Evolutionary conservation across 208 protist species (phyloP), one percentile per base, ranked within the genome.

Genomic region (Naegleria fowleri): DNA sequence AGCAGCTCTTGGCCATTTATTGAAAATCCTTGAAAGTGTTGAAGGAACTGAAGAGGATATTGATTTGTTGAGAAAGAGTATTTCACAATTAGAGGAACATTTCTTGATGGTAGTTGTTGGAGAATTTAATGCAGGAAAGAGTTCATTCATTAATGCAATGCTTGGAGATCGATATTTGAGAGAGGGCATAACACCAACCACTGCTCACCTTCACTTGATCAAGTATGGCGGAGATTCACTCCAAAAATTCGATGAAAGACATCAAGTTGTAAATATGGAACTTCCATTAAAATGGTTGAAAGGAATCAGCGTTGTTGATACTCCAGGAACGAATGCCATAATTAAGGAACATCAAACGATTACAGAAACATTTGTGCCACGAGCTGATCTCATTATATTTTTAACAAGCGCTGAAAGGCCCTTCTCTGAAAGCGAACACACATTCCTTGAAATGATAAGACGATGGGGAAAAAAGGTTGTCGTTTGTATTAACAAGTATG

Each of bases 91-190:
- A n/a, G 58, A 91, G 15, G 58, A 83, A 36, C 85, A 58, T 25
- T 91, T 92, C 75, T n/a, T 89, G 41, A 83, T 92, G 40, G 90
- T 92, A 25, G 41, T 93, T 29, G 92, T 93, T 55, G 92, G 92
- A 16, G 92, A 93, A 58, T 93, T 93, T 76, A 93, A 93, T 83
- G 52, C 83, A 38, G 92, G 92, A 33, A 93, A 93, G 83, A 79
- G 36, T 16, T 79, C 52, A 13, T 90, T 93, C n/a, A 92, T 93
- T 38, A 93, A 93, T 87, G 79, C 92, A 59, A 58, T 93, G 22
- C 58, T 93, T 11, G 92, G 92, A 59, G 51, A 75, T 67, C 41
- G 83, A 38, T 92, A 85, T 75, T 40, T 87, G 51, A 41, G 51
- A 43, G 48, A 87, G 11, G 90, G 90, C n/a, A 41, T 79, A 29